Conservation (phyloP, 1,284 basidiomycete species). For the Paramarasmius palmivorus region DNA sequence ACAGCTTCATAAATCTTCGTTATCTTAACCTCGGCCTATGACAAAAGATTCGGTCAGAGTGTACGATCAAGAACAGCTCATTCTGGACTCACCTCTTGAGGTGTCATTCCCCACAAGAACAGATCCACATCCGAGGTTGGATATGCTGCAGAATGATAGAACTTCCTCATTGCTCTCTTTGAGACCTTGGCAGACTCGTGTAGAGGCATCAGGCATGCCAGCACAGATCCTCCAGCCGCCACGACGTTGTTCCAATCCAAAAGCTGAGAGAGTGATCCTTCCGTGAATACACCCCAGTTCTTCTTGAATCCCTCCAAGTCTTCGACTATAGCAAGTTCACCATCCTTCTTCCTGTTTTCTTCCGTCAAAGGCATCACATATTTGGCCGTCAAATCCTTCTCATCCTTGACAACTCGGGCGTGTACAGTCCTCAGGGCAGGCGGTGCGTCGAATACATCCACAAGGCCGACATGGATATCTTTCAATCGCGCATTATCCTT, state of each 20-base stretch:
- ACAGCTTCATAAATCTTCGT: conserved; percentile 59
- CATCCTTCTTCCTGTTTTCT: conserved; percentile 38
- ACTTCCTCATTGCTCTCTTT: conserved; percentile 54
- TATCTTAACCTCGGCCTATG: conserved; percentile 63
- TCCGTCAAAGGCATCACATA: conserved; percentile 47
- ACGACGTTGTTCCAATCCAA: conserved; percentile 59
- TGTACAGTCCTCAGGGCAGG: conserved; percentile 44
- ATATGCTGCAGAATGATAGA: conserved; percentile 52
- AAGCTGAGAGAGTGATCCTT: conserved; percentile 56
- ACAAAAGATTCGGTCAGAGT: background rate
- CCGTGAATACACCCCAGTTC: conserved; percentile 60
- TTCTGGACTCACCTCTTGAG: conserved; percentile 44
- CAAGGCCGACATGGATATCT: conserved; percentile 53
- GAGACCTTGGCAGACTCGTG: conserved; percentile 45
- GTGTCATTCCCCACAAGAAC: conserved; percentile 57
- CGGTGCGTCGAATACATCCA: conserved; percentile 54
- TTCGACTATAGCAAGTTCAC: conserved; percentile 43
- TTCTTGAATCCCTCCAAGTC: conserved; percentile 55
- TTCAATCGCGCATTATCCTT: conserved; percentile 40
- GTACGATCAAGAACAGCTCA: too few relatives aligned
- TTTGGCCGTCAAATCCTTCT: conserved; percentile 38
- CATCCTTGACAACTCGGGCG: conserved; percentile 40
- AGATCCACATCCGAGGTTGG: conserved; percentile 65
- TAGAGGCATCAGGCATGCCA: conserved; percentile 54
- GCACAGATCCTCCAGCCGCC: conserved; percentile 59